phyloP scores from a whole-genome alignment of 345 rosid species.

The Populus alba region DNA sequence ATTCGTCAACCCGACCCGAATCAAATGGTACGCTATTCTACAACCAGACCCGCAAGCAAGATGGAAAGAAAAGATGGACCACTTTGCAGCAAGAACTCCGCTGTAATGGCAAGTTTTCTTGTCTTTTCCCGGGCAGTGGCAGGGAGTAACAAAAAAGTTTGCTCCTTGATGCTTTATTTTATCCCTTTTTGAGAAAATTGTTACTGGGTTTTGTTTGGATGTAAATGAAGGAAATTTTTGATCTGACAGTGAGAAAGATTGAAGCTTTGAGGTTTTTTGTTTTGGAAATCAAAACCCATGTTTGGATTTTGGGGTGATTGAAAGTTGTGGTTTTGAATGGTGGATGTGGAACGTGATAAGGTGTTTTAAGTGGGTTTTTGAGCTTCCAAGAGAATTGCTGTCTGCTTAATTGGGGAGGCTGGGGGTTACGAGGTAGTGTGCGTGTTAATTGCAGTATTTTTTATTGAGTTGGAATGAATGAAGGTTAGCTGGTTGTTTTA shows the following conservation, averaged over 20 bases:
- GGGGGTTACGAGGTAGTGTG: background rate
- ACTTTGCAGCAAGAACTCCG: conserved; percentile 40
- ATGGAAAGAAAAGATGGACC: conserved; percentile 32
- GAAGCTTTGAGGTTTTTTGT: background rate
- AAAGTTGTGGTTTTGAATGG: background rate
- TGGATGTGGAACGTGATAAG: background rate
- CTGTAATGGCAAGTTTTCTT: conserved; percentile 55
- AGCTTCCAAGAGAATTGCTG: background rate
- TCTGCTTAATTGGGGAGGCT: background rate
- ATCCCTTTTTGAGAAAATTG: background rate
- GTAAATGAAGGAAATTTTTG: background rate
- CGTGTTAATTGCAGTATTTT: background rate
- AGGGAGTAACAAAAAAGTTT: conserved; percentile 40
- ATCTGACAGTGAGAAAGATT: background rate
- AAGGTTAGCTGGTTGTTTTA: background rate
- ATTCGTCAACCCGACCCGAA: conserved; percentile 28
- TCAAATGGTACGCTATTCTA: conserved; percentile 5
- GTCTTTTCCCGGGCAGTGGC: conserved; percentile 70
- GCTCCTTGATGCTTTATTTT: background rate
- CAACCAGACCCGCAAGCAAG: conserved; percentile 6
- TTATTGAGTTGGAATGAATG: background rate
- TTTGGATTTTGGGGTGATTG: background rate
- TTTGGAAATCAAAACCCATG: background rate
- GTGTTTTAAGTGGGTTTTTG: background rate
- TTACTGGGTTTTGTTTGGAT: background rate